phyloP scores from a whole-genome alignment of 2,329 filamentous ascomycete genomes.

The Aspergillus brunneoviolaceus region DNA sequence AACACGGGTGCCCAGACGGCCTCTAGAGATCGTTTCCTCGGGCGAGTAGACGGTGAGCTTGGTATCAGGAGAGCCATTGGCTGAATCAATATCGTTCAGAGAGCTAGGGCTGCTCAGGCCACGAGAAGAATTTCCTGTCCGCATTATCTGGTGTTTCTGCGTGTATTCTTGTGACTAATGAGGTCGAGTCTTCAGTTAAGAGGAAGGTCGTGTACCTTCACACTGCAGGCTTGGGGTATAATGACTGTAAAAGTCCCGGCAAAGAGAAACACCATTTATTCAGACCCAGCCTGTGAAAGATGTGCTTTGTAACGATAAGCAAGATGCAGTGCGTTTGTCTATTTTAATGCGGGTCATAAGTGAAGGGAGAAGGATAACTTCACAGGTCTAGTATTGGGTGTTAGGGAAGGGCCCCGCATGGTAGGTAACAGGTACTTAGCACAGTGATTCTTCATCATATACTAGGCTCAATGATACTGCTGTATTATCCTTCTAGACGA shows the following conservation, averaged over 20 bases:
- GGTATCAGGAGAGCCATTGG: conserved; percentile 64
- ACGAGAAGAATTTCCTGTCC: conserved; percentile 26
- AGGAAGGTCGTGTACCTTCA: not conserved
- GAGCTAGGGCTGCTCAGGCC: conserved; percentile 40
- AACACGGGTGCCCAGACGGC: conserved; percentile 20
- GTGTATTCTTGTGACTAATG: not conserved
- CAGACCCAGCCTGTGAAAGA: not conserved
- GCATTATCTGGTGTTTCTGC: conserved; percentile 22
- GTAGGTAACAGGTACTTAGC: no score
- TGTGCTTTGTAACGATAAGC: not conserved
- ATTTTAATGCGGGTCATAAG: not conserved
- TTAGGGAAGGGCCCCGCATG: not conserved
- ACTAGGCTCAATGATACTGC: no score
- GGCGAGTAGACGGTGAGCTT: conserved; percentile 64
- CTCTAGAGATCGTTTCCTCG: conserved; percentile 52
- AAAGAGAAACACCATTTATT: not conserved
- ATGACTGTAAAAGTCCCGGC: not conserved
- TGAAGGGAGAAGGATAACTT: not conserved
- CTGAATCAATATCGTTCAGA: conserved; percentile 55
- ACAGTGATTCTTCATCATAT: not conserved
- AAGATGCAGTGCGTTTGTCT: not conserved
- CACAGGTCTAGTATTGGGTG: no score
- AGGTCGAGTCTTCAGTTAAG: not conserved
- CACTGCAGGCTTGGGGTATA: not conserved
- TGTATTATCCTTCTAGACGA: no score